These are phyloP conservation scores for Corynascus novoguineensis DNA, from an alignment of 495 filamentous ascomycete genomes.

Conservation along the genomic window DNA sequence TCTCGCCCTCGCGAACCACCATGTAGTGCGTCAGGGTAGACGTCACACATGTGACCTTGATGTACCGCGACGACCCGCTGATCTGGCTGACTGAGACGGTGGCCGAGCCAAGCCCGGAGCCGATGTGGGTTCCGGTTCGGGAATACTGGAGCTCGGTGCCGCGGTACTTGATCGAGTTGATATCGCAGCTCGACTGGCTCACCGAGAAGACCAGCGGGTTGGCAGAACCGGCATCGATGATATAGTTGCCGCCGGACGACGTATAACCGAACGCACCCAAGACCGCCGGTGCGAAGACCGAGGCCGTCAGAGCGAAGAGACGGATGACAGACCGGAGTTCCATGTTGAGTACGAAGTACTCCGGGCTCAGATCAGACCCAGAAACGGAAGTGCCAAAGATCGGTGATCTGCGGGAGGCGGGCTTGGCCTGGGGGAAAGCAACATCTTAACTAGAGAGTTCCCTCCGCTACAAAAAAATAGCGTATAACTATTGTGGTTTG, in stretches of 20 bases:
- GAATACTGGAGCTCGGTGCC: conserved; percentile 53
- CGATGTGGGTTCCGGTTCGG: conserved; percentile 50
- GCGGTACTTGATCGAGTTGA: conserved; percentile 56
- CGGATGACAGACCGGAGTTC: conserved; percentile 18
- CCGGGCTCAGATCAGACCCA: background rate
- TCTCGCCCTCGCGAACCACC: conserved; percentile 54
- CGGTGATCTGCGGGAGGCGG: background rate
- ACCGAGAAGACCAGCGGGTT: conserved; percentile 55
- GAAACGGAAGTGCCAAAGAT: background rate
- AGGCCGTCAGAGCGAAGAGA: conserved; percentile 23
- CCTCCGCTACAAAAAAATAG: too few relatives aligned
- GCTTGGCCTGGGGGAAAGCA: background rate
- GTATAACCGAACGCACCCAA: conserved; percentile 40
- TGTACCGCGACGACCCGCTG: conserved; percentile 38
- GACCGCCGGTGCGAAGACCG: conserved; percentile 32
- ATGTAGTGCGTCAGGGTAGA: conserved; percentile 58
- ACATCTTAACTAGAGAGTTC: background rate
- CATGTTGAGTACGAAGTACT: conserved; percentile 23
- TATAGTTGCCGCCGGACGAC: conserved; percentile 41
- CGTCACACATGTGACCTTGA: conserved; percentile 58
- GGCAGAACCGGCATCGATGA: conserved; percentile 50
- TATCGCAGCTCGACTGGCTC: conserved; percentile 53
- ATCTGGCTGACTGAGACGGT: conserved; percentile 50
- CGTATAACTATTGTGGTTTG: too few relatives aligned
- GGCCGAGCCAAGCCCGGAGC: conserved; percentile 55